phyloP scores from a whole-genome alignment of 495 filamentous ascomycete species.

The Cladorrhinum samala region DNA sequence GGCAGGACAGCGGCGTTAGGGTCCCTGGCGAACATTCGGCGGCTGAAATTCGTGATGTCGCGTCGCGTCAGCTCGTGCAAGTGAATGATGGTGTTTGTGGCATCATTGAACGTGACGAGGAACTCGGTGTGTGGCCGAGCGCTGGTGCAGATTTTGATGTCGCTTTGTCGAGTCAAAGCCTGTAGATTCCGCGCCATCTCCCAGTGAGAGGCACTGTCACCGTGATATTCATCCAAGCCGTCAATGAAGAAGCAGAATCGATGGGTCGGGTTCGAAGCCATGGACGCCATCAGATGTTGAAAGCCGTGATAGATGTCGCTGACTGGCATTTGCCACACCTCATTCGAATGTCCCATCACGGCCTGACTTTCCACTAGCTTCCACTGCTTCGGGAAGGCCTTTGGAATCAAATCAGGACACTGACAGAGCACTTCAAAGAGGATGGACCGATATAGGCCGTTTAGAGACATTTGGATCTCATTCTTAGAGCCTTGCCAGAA shows the following conservation, averaged over 20 bases:
- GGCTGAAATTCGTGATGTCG: constrained; percentile 18
- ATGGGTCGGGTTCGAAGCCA: neutral
- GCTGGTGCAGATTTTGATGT: constrained; percentile 13
- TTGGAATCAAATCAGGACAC: constrained; percentile 28
- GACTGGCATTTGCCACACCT: neutral
- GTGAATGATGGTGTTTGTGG: neutral
- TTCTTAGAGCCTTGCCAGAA: constrained; percentile 9
- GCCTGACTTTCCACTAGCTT: too few species aligned
- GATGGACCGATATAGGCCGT: constrained; percentile 36
- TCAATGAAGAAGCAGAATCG: constrained; percentile 44
- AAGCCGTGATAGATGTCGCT: constrained; percentile 1
- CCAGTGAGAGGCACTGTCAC: neutral
- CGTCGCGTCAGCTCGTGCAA: constrained; percentile 24
- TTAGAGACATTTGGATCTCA: constrained; percentile 32
- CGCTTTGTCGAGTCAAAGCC: neutral
- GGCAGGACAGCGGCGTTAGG: neutral
- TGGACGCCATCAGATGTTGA: neutral
- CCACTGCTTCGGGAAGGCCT: constrained; percentile 12
- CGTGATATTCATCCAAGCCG: constrained; percentile 38
- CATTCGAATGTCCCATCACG: neutral
- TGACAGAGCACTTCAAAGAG: constrained; percentile 32
- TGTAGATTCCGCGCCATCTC: constrained; percentile 2
- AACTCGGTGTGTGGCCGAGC: constrained; percentile 9
- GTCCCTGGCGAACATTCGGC: constrained; percentile 9
- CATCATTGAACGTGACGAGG: neutral